phyloP scores from a whole-genome alignment of 2,329 filamentous ascomycete species.

The Stachybotrys elegans region DNA sequence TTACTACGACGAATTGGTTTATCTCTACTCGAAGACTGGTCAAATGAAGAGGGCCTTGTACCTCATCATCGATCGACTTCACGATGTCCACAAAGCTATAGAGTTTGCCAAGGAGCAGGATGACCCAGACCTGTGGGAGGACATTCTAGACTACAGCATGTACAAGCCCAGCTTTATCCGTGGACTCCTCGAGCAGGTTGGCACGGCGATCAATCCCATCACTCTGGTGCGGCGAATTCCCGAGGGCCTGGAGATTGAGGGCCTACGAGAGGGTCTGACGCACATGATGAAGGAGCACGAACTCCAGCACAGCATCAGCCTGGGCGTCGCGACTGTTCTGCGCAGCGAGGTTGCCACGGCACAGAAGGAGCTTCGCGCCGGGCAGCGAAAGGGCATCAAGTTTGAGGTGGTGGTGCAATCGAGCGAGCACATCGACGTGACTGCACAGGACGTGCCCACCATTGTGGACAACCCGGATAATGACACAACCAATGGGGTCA shows the following conservation, averaged over 20 bases:
- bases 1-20: conserved; percentile 91
- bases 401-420: conserved; percentile 65
- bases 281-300: conserved; percentile 95
- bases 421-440: conserved; percentile 36
- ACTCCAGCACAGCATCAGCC: conserved; percentile 87
- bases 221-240: conserved; percentile 86
- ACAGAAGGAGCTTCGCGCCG: conserved; percentile 73
- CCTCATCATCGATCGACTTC: conserved; percentile 89
- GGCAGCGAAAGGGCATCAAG: conserved; percentile 80
- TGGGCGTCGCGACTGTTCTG: conserved; percentile 81
- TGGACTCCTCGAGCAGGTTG: conserved; percentile 86
- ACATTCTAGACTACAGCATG: conserved; percentile 93
- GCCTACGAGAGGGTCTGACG: conserved; percentile 78
- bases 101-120: conserved; percentile 91
- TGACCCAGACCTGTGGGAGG: conserved; percentile 90
- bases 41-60: conserved; percentile 88
- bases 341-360: conserved; percentile 80
- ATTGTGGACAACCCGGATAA: conserved; percentile 16
- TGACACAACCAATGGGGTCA: conserved; percentile 11
- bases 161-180: conserved; percentile 94
- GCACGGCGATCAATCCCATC: conserved; percentile 89
- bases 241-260: conserved; percentile 87
- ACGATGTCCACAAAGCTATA: conserved; percentile 88
- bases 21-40: conserved; percentile 90
- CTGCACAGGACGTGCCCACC: conserved; percentile 32